Evolutionary conservation across 768 basidiomycete genomes (phyloP).

Genomic region (Pisolithus sp.): DNA sequence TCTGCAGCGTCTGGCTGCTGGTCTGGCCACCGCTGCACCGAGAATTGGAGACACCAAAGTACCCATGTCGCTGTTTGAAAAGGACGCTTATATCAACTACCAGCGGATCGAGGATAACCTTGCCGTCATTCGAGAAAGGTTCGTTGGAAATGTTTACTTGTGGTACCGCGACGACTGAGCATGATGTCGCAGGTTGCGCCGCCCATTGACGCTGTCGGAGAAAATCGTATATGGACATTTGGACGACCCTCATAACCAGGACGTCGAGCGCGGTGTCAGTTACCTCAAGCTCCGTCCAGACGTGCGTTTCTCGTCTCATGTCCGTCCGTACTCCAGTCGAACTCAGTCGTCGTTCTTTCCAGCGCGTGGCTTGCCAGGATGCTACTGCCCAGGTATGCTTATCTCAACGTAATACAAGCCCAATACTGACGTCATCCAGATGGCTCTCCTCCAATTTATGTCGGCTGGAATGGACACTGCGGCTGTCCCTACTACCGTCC

Average conservation of each 20-base stretch:
- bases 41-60: constrained; percentile 89
- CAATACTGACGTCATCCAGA: constrained; percentile 48
- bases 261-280: constrained; percentile 85
- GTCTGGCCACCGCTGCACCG: constrained; percentile 76
- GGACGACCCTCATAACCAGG: constrained; percentile 87
- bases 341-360: constrained; percentile 6
- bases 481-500: constrained; percentile 96
- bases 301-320: constrained; percentile 44
- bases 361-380: constrained; percentile 90
- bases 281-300: constrained; percentile 98
- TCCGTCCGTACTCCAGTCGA: not conserved
- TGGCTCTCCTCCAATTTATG: constrained; percentile 99
- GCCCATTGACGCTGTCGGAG: constrained; percentile 90
- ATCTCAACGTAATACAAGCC: constrained; percentile 9
- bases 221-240: constrained; percentile 98
- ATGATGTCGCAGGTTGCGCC: constrained; percentile 54
- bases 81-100: constrained; percentile 84
- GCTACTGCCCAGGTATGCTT: constrained; percentile 71
- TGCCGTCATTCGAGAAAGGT: constrained; percentile 80
- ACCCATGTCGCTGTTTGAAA: constrained; percentile 80
- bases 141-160: constrained; percentile 2
- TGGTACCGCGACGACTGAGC: not conserved
- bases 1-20: constrained; percentile 48
- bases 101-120: constrained; percentile 98
- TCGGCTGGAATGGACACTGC: constrained; percentile 97